Evolutionary conservation across 768 basidiomycete genomes (phyloP).

Genomic region (Sarcodon sp.): DNA sequence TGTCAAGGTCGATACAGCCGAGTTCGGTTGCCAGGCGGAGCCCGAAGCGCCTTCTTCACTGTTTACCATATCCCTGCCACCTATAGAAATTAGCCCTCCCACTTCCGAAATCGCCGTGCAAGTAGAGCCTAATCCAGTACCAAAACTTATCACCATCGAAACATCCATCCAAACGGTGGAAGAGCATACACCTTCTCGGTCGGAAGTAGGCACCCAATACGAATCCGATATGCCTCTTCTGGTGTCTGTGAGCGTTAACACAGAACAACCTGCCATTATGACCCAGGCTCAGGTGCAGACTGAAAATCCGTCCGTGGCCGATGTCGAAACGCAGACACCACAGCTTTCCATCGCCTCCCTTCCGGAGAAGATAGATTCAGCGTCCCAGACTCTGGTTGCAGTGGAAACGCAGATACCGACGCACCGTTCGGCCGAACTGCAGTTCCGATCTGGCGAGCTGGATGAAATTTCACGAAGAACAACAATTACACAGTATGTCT

Average conservation of each 20-base stretch:
- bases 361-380: constrained; percentile 2
- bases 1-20: constrained; percentile 30
- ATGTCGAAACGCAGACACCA: constrained; percentile 9
- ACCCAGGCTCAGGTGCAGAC: constrained; percentile 12
- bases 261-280: constrained; percentile 12
- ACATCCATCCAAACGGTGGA: constrained; percentile 19
- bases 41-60: constrained; percentile 24
- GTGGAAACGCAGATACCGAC: constrained; percentile 2
- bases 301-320: background rate
- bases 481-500: background rate
- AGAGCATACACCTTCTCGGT: constrained; percentile 13
- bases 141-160: constrained; percentile 10
- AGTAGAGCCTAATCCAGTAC: constrained; percentile 16
- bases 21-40: constrained; percentile 60
- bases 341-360: background rate
- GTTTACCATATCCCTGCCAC: constrained; percentile 9
- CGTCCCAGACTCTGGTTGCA: background rate
- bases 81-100: constrained; percentile 15
- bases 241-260: constrained; percentile 8
- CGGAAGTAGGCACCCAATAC: constrained; percentile 41
- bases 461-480: background rate
- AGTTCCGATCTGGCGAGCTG: background rate
- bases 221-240: constrained; percentile 12
- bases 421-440: constrained; percentile 5
- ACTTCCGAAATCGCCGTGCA: constrained; percentile 20